Evolutionary conservation across 345 rosid species (phyloP).

Genomic region (Fremontodendron californicum): DNA sequence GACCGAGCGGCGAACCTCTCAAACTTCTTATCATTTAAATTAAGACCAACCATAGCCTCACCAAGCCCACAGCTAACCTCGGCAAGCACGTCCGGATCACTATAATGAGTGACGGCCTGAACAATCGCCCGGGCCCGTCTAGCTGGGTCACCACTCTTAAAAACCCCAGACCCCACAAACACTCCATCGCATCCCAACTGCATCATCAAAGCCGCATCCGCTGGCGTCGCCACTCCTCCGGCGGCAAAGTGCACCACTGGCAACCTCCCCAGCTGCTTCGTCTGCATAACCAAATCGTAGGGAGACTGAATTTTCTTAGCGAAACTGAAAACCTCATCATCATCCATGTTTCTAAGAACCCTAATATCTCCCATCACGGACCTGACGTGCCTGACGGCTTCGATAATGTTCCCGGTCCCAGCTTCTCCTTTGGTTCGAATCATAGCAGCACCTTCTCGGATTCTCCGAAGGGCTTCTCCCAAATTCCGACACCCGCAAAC

Average conservation of each 20-base stretch:
- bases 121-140: constrained; percentile 68
- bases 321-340: constrained; percentile 65
- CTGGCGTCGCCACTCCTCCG: constrained; percentile 71
- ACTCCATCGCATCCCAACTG: constrained; percentile 74
- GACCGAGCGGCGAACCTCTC: constrained; percentile 76
- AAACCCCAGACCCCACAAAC: constrained; percentile 64
- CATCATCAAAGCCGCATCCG: constrained; percentile 79
- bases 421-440: constrained; percentile 85
- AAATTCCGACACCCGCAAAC: constrained; percentile 81
- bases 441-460: constrained; percentile 85
- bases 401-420: constrained; percentile 71
- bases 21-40: constrained; percentile 57
- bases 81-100: constrained; percentile 54
- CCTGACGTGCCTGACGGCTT: constrained; percentile 81
- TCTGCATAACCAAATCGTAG: constrained; percentile 61
- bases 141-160: constrained; percentile 67
- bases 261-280: constrained; percentile 64
- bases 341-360: constrained; percentile 61
- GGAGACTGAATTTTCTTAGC: constrained; percentile 68
- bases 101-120: constrained; percentile 63
- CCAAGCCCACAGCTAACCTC: constrained; percentile 72
- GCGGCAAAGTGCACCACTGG: constrained; percentile 79
- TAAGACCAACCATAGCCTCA: constrained; percentile 75
- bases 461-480: constrained; percentile 70
- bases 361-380: constrained; percentile 73